phyloP scores from a whole-genome alignment of 495 filamentous ascomycete genomes.

The Daldinia decipiens region DNA sequence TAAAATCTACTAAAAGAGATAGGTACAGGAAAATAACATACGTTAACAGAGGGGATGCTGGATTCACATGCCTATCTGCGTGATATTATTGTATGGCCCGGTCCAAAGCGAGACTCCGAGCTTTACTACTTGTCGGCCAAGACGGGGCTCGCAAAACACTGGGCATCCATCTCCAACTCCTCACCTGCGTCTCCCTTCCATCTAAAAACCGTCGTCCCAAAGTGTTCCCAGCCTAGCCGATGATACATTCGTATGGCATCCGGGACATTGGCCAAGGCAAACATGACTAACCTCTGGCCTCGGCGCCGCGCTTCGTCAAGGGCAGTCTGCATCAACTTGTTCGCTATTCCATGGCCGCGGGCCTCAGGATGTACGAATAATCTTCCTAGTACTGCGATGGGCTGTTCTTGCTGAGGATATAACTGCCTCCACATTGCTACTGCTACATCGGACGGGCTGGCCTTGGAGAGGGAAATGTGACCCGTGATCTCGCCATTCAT shows the following conservation, averaged over 20 bases:
- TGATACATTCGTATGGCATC: constrained; percentile 5
- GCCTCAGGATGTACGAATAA: constrained; percentile 3
- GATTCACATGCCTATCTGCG: neutral
- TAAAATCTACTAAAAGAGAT: neutral
- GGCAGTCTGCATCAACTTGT: constrained; percentile 6
- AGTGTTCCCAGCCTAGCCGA: constrained; percentile 1
- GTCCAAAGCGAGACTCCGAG: neutral
- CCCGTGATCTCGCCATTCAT: neutral
- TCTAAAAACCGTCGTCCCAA: neutral
- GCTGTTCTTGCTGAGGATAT: neutral
- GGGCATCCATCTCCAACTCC: constrained; percentile 6
- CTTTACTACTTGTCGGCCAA: neutral
- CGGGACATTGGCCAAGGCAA: constrained; percentile 1
- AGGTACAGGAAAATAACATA: neutral
- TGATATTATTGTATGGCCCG: neutral
- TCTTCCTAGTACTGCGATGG: constrained; percentile 3
- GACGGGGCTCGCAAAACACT: constrained; percentile 1
- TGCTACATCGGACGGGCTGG: neutral
- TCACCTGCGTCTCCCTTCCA: constrained; percentile 3
- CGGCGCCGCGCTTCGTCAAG: constrained; percentile 3
- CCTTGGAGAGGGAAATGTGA: neutral
- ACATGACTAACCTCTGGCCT: constrained; percentile 3
- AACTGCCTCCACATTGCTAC: neutral
- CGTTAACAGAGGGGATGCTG: neutral
- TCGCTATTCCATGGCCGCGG: neutral